Base-by-base conservation (phyloP, 495 filamentous ascomycete genomes). In the Glarea lozoyensis region DNA sequence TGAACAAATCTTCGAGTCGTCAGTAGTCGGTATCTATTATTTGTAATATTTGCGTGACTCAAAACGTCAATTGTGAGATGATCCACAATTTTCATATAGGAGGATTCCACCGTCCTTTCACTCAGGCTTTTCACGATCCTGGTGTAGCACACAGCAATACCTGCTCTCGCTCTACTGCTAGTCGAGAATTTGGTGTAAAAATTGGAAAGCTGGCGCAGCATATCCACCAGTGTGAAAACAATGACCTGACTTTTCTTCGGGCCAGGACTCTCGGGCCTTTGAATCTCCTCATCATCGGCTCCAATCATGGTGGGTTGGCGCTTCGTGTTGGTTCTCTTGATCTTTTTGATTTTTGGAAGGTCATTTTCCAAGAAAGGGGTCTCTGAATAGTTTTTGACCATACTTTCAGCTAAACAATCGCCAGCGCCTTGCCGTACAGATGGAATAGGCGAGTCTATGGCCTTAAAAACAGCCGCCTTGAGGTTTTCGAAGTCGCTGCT, bases 401-500 rank as follows among this genome's bases (percentile, higher is more conserved):
- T 63, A 12, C 75, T 74, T 27, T 82, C 75, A 21, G 88, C 82
- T 24, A 96, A 67, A 58, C 84, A 88, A 22, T 87, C 85, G 6
- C 88, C 88, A n/a, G 87, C 86, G 7, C 90, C 84, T 62, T 86
- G 80, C 43, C 92, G 73, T 21, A 92, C 85, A 15, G 75, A 63
- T 2, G 83, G 64, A 27, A 78, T 80, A 2, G 79, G 60, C 32
- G 80, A 90, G 39, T 99, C 92, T 43, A 93, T 79, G 2, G 81
- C 72, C 61, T 93, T 95, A 70, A 84, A 90, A 22, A 93, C 65
- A 0, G 81, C 70, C 6, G 73, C 77, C 50, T 84, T 85, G 17
- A 97, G 62, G 42, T 77, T 85, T 38, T 97, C 92, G 53, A 92
- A 95, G 55, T 99, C 93, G 60, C 71, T 79, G n/a, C 81, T 75